A percentile compares a stretch with the other conserved stretches of the same genome.
phyloP scores from a whole-genome alignment of 768 basidiomycete species.

The Suillus plorans region DNA sequence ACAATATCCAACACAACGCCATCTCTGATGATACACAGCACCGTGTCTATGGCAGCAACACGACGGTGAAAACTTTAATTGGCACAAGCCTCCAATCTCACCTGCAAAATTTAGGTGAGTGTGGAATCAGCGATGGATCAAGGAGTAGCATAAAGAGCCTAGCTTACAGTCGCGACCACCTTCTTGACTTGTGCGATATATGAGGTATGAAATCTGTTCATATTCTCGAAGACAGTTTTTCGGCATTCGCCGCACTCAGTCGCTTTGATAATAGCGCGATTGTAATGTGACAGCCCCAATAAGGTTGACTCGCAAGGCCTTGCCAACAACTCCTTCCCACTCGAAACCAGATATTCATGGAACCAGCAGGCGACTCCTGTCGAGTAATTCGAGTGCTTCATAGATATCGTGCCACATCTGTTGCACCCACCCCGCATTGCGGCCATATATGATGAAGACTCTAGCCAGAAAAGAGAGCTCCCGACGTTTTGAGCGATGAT shows the following conservation, averaged over 20 bases:
- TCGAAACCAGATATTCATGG: constrained; percentile 1
- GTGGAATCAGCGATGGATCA: not conserved
- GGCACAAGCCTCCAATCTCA: not conserved
- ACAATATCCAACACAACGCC: not conserved
- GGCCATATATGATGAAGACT: not conserved
- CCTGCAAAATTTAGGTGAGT: constrained; percentile 4
- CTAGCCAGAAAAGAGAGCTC: not conserved
- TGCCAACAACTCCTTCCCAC: constrained; percentile 7
- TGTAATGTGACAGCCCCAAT: not conserved
- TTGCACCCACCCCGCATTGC: not conserved
- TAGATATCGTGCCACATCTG: not conserved
- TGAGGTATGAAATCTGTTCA: not conserved
- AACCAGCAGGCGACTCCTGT: constrained; percentile 6
- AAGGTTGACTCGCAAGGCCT: constrained; percentile 9
- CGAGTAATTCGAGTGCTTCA: not conserved
- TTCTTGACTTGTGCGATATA: constrained; percentile 6
- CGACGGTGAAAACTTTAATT: not conserved
- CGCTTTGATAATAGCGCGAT: not conserved
- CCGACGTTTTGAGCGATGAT: not conserved
- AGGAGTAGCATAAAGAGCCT: not conserved
- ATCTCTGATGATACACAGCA: not conserved
- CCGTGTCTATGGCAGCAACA: not conserved
- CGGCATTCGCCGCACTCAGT: not conserved
- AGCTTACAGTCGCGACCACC: constrained; percentile 9
- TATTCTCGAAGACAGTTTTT: not conserved